Base-by-base conservation (phyloP, 1,284 basidiomycete species). In the Ceratobasidium sp. region DNA sequence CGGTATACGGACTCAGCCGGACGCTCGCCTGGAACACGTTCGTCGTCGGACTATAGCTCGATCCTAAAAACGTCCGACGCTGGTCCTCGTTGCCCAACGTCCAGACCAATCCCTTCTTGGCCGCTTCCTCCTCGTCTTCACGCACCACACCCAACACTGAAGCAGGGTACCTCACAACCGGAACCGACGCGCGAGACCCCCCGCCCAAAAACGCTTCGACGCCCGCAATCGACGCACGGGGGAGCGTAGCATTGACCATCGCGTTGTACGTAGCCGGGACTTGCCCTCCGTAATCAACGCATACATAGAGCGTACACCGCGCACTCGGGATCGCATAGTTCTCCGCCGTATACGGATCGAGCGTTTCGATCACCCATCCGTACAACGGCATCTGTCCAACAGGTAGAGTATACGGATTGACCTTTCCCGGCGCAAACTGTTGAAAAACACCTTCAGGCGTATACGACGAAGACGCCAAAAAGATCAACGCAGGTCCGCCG, bases 271-370 rank as follows among this genome's bases (percentile, higher is more conserved):
- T 92, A 7, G 92, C 89, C 0, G 97, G 96, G 62, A 98, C 90
- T 12, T 92, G 92, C 6, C 96, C 96, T 3, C 93, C 92, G 82
- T 94, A 97, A 84, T 99, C 97, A 77, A 98, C 89, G 0, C 96
- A 94, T 5, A 94, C 91, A 56, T 98, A 88, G 80, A 96, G 90
- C 66, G 94, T 97, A 84, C 96, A 97, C 73, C 94, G 87, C 33
- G 97, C 96, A 2, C 96, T 98, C 0, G 97, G 97, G 62, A 99
- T 98, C 17, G 95, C 91, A 83, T 97, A 97, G 81, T 96, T 96
- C 84, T 98, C 96, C 78, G 94, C 93, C 59, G 95, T 95, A 84
- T 99, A 99, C 0, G 98, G 97, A 83, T 99, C 97, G 61, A 99
- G 89, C 0, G 97, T 99, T 86, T 99, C 96, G 80, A 98, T 85